These are phyloP conservation scores for Ceriops decandra DNA, from an alignment of 345 rosid genomes.

Conservation along the genomic window DNA sequence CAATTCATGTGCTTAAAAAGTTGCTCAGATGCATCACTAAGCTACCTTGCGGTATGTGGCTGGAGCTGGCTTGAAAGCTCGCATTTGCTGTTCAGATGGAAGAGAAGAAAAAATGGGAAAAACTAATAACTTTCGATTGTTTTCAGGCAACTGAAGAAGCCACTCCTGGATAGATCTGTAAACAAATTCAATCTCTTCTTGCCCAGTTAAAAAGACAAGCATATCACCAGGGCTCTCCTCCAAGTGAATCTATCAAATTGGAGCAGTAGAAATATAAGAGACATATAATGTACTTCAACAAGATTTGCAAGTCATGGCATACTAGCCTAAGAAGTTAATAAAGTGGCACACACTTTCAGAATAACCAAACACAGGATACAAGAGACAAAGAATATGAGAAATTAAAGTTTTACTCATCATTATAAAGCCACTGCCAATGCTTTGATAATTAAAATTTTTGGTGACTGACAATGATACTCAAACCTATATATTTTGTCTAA, in stretches of 20 bases:
- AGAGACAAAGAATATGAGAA: slow-evolving; percentile 1
- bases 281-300: not conserved
- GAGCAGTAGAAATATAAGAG: slow-evolving; percentile 5
- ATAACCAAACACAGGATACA: not conserved
- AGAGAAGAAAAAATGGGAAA: slow-evolving; percentile 79
- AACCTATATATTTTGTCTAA: not conserved
- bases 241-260: slow-evolving; percentile 59
- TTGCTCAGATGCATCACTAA: slow-evolving; percentile 11
- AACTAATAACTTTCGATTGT: slow-evolving; percentile 44
- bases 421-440: not conserved
- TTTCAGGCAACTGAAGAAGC: slow-evolving; percentile 62
- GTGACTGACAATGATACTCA: not conserved
- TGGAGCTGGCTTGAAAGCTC: slow-evolving; percentile 64
- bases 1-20: not conserved
- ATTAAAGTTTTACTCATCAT: not conserved
- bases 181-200: slow-evolving; percentile 92
- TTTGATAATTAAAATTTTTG: not conserved
- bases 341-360: not conserved
- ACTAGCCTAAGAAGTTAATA: not conserved
- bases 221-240: slow-evolving; percentile 82
- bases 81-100: slow-evolving; percentile 88
- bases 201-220: slow-evolving; percentile 91
- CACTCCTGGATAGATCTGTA: slow-evolving; percentile 67
- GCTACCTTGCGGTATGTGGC: slow-evolving; percentile 75
- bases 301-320: not conserved